Conservation (phyloP, 768 basidiomycete genomes). For the Lactarius akahatsu region DNA sequence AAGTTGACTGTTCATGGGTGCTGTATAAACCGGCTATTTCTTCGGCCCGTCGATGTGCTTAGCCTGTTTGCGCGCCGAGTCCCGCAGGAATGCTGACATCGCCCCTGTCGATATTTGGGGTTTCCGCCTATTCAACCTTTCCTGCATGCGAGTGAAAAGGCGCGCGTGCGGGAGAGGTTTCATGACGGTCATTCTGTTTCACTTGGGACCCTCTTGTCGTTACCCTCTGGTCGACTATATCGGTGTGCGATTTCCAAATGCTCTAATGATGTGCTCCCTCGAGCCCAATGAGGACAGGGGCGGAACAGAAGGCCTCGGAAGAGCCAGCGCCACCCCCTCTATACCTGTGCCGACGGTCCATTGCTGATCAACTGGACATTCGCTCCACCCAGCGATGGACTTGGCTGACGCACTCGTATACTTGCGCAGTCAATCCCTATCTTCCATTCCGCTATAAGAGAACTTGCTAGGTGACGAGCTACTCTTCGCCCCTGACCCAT, state of each 20-base stretch:
- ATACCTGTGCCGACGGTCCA: background rate
- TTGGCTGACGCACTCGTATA: background rate
- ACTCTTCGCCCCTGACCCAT: background rate
- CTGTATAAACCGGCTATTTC: background rate
- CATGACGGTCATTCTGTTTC: background rate
- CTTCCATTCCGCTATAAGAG: background rate
- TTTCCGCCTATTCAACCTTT: background rate
- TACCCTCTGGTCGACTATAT: background rate
- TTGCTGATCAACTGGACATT: background rate
- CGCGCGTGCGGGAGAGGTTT: background rate
- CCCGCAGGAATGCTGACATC: background rate
- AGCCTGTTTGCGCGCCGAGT: background rate
- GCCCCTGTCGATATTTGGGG: conserved; percentile 3
- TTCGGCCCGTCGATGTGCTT: background rate
- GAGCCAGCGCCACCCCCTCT: background rate
- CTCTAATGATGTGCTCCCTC: background rate
- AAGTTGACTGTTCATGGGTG: background rate
- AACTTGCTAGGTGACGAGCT: background rate
- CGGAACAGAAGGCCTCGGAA: background rate
- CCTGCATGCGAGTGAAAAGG: background rate
- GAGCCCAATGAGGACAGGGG: background rate
- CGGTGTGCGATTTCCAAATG: background rate
- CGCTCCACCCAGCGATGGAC: background rate
- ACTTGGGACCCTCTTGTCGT: background rate
- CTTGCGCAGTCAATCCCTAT: background rate